Base-by-base conservation (phyloP, 2,329 filamentous ascomycete species). In the Helotiales sp. region DNA sequence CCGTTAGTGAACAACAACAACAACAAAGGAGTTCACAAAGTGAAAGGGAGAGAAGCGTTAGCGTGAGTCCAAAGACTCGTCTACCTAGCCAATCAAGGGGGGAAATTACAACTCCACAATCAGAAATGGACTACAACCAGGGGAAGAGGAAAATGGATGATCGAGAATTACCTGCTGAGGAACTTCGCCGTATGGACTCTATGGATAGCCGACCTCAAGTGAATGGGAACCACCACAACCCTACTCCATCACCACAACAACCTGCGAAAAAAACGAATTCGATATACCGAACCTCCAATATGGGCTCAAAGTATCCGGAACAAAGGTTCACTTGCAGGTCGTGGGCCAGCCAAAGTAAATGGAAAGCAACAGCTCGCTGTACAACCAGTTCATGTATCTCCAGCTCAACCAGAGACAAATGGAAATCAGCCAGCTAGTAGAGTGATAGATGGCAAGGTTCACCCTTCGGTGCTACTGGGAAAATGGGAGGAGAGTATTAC, bases 31-130 rank as follows among this genome's bases (percentile, higher is more conserved):
- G 84, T 66, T 84, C 85, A 50, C 83, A 84, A 58, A 84, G 84
- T 70, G 90, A 93, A 64, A 86, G 90, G 74, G 91, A 92, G 69
- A 83, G 86, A 59, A 92, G 89, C 76, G 78, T 91, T 62, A 94
- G 91, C 75, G 87, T 95, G 60, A 95, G 91, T 77, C 92, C 93
- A 32, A 93, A 93, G 80, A 93, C 91, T 40, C 84, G 86, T 70
- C 81, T 89, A 17, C 73, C 78, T 6, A 76, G 77, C 61, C 71
- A 71, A 64, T 66, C 75, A 13, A 63, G 68, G 64, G 67, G 52
- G 45, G 59, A 72, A 32, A 65, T 69, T 10, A 60, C 67, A 26
- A 68, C 63, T 45, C 65, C 66, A 22, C 66, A 71, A 67, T 70
- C 63, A 6, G 71, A 74, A 61, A 74, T 71, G 62, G 68, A 61